These are phyloP conservation scores for Lablab purpureus DNA, from an alignment of 306 rosid genomes.

Conservation along the genomic window DNA sequence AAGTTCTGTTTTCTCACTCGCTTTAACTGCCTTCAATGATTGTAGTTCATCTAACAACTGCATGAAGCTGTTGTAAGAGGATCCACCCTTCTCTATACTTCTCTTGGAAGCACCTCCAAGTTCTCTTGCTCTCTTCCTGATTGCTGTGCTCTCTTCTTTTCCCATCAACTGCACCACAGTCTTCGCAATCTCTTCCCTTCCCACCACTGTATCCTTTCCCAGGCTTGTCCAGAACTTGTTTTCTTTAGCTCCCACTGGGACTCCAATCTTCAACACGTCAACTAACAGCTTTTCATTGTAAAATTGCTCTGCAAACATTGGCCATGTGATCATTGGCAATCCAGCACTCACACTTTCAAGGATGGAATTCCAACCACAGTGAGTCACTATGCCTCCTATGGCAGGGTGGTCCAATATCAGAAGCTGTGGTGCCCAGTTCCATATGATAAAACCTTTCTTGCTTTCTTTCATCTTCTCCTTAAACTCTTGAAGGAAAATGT, in stretches of 20 bases:
- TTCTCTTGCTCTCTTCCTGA: constrained; percentile 41
- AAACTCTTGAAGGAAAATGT: constrained; percentile 19
- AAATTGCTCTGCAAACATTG: constrained; percentile 43
- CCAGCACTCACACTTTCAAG: constrained; percentile 41
- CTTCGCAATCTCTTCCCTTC: constrained; percentile 34
- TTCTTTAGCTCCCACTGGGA: constrained; percentile 6
- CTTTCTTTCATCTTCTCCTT: constrained; percentile 33
- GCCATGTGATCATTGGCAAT: constrained; percentile 49
- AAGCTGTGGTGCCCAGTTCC: constrained; percentile 50
- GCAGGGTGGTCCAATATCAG: constrained; percentile 42
- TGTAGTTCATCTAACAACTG: constrained; percentile 38
- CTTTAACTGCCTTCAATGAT: constrained; percentile 40
- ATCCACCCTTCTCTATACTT: constrained; percentile 35
- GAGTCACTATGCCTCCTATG: constrained; percentile 41
- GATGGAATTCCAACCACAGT: constrained; percentile 47
- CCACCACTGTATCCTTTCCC: not conserved
- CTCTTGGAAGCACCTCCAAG: constrained; percentile 37
- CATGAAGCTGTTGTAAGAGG: constrained; percentile 44
- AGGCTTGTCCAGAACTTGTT: constrained; percentile 18
- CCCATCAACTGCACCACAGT: constrained; percentile 36
- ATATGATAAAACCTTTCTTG: constrained; percentile 39
- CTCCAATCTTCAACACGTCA: constrained; percentile 22
- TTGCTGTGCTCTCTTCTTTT: constrained; percentile 35
- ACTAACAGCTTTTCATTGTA: constrained; percentile 37
- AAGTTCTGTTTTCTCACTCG: not conserved